A percentile compares a stretch with the other conserved stretches of the same genome.
These are phyloP conservation scores for Trametes maxima DNA, from an alignment of 768 basidiomycete species.

Conservation along the genomic window DNA sequence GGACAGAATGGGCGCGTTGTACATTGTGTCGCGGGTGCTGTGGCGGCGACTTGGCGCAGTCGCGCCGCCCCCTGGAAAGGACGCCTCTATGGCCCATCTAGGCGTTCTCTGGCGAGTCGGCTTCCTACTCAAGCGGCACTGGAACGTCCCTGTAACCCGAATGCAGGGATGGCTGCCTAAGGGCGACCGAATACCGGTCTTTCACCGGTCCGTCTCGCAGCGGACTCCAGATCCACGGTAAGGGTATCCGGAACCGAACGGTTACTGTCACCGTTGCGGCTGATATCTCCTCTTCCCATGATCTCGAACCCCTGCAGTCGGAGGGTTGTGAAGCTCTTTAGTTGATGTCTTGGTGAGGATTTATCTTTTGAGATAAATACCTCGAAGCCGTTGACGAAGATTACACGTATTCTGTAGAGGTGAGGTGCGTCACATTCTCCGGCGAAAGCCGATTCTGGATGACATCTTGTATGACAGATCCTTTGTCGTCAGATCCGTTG, in stretches of 20 bases:
- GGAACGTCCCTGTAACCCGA: neutral
- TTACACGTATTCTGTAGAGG: neutral
- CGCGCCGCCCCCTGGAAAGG: neutral
- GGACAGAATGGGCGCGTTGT: neutral
- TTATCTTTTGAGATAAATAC: neutral
- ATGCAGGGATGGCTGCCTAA: neutral
- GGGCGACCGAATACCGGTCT: neutral
- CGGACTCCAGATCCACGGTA: neutral
- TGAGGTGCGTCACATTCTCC: neutral
- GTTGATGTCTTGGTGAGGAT: neutral
- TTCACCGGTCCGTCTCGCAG: neutral
- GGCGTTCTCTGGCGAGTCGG: neutral
- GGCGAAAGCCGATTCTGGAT: neutral
- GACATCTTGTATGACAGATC: neutral
- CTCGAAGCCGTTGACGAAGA: no score
- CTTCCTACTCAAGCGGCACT: neutral
- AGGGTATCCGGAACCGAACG: constrained; percentile 2
- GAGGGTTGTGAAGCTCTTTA: neutral
- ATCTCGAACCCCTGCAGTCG: neutral
- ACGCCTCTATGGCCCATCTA: neutral
- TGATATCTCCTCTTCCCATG: neutral
- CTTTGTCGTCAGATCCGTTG: neutral
- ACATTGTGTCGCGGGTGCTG: constrained; percentile 2
- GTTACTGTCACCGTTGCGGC: neutral
- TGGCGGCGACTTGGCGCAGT: constrained; percentile 17